Conservation (phyloP, 2,329 filamentous ascomycete species). For the Botryotinia calthae region DNA sequence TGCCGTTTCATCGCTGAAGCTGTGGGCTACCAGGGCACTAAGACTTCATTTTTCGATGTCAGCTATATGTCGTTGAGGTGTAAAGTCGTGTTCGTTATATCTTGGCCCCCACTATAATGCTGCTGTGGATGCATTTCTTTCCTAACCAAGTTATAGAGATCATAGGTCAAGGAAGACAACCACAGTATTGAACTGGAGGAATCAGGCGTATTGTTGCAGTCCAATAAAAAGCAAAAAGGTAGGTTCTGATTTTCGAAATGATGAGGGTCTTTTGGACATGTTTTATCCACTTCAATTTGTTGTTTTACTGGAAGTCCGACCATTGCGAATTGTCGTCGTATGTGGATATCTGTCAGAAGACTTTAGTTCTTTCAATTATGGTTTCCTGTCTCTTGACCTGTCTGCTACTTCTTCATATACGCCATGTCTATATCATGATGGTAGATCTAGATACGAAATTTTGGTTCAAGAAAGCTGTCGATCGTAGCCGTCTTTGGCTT, state of each 20-base stretch:
- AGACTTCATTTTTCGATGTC: not conserved
- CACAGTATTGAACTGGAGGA: not conserved
- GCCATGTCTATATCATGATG: not conserved
- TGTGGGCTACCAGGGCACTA: not conserved
- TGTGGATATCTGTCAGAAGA: not conserved
- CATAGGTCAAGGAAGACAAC: not conserved
- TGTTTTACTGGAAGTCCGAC: not conserved
- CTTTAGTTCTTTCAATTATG: not conserved
- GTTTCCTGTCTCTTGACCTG: not conserved
- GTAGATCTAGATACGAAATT: not conserved
- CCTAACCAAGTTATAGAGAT: not conserved
- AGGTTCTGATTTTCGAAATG: no score
- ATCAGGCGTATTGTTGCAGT: no score
- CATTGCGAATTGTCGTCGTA: not conserved
- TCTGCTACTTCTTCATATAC: not conserved
- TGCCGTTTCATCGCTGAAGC: fast-evolving
- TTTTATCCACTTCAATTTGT: not conserved
- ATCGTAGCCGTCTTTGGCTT: not conserved
- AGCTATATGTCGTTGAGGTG: not conserved
- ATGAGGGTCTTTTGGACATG: no score
- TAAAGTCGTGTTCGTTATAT: no score
- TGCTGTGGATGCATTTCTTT: no score
- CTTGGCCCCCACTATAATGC: fast-evolving
- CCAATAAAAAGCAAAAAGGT: no score
- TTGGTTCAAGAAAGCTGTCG: not conserved